These are phyloP conservation scores for Hypoxylon sp. DNA, from an alignment of 2,329 filamentous ascomycete species.

Conservation along the genomic window DNA sequence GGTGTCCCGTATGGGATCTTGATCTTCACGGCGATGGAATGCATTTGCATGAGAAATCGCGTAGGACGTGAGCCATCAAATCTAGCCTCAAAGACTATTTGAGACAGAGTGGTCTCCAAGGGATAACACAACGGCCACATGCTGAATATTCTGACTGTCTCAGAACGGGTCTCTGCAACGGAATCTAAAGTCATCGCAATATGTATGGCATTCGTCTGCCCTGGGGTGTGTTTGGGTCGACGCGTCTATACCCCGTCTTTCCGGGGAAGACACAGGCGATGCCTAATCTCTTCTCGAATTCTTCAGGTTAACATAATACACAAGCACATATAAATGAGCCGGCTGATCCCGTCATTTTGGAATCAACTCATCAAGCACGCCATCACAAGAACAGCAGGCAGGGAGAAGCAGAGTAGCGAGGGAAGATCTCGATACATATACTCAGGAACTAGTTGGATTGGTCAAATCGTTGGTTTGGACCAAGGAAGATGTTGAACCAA, in stretches of 20 bases:
- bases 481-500: constrained; percentile 50
- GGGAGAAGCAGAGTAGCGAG: constrained; percentile 21
- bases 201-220: constrained; percentile 32
- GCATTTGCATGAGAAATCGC: constrained; percentile 27
- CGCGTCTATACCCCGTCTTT: constrained; percentile 18
- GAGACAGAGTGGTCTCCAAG: constrained; percentile 33
- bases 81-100: constrained; percentile 8
- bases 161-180: constrained; percentile 15
- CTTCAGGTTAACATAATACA: constrained; percentile 7
- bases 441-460: constrained; percentile 11
- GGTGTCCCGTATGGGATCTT: constrained; percentile 7
- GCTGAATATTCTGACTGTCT: constrained; percentile 30
- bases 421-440: constrained; percentile 21
- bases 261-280: constrained; percentile 13
- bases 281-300: constrained; percentile 31
- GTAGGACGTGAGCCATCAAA: constrained; percentile 6
- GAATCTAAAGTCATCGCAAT: constrained; percentile 19
- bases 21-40: constrained; percentile 37
- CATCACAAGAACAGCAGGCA: constrained; percentile 13
- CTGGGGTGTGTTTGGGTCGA: constrained; percentile 23
- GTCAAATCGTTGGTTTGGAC: constrained; percentile 14
- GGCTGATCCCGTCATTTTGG: constrained; percentile 8
- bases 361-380: background rate
- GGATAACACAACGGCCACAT: constrained; percentile 9
- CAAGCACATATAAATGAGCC: constrained; percentile 34